A percentile compares a stretch with the other conserved stretches of the same genome.
These are phyloP conservation scores for Solanum chacoense DNA, from an alignment of 305 asterid genomes.

Conservation along the genomic window DNA sequence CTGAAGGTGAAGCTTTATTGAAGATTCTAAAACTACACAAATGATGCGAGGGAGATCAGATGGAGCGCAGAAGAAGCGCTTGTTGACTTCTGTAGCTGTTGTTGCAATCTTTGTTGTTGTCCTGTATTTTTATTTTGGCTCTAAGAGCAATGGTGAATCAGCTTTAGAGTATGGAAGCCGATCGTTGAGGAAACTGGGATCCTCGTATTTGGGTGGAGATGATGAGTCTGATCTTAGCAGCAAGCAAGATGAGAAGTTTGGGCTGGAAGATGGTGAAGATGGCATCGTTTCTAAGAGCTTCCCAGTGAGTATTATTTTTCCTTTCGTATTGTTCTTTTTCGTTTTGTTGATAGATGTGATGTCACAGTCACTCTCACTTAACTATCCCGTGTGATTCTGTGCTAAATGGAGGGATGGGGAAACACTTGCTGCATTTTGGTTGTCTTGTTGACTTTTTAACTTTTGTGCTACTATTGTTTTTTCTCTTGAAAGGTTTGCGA, in stretches of 20 bases:
- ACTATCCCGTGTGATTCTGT: background rate
- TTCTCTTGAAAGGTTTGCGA: conserved; percentile 52
- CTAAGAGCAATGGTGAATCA: conserved; percentile 64
- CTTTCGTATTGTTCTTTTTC: background rate
- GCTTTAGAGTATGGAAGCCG: conserved; percentile 85
- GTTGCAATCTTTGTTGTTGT: conserved; percentile 51
- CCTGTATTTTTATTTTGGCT: conserved; percentile 58
- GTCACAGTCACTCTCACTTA: background rate
- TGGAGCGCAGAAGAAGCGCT: conserved; percentile 71
- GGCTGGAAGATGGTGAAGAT: conserved; percentile 59
- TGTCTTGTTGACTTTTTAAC: background rate
- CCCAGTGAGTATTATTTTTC: conserved; percentile 46
- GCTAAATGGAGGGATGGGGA: background rate
- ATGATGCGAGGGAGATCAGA: conserved; percentile 82
- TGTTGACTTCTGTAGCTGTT: conserved; percentile 43
- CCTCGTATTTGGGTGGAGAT: conserved; percentile 77
- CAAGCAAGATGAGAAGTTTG: conserved; percentile 66
- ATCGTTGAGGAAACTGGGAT: conserved; percentile 66
- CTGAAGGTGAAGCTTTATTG: conserved; percentile 13
- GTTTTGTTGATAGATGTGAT: background rate
- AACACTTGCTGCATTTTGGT: background rate
- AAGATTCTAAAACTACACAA: conserved; percentile 17
- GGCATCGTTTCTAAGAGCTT: conserved; percentile 47
- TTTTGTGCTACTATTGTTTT: background rate
- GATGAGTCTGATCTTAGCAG: conserved; percentile 64